phyloP scores from a whole-genome alignment of 148 eudicot species.

The Selenicereus undatus region DNA sequence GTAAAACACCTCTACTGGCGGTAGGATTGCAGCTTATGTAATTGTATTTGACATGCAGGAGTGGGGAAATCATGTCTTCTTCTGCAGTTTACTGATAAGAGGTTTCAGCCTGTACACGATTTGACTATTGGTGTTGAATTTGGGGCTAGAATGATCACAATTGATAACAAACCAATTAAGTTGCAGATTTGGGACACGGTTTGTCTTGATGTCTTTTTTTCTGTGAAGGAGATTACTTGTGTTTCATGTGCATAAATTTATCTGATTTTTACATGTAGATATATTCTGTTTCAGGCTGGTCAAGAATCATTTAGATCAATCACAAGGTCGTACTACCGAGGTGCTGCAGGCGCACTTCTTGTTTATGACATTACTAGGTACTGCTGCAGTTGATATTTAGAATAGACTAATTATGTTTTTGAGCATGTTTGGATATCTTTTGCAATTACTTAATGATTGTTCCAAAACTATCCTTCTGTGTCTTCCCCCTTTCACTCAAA shows the following conservation, averaged over 20 bases:
- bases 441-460: no score
- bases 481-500: neutral
- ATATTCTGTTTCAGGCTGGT: constrained; percentile 39
- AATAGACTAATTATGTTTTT: neutral
- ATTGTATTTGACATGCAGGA: constrained; percentile 31
- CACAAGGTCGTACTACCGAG: constrained; percentile 42
- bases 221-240: neutral
- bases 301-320: constrained; percentile 48
- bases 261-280: neutral
- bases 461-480: neutral
- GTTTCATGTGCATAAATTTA: neutral
- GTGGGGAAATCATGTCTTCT: constrained; percentile 49
- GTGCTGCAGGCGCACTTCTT: constrained; percentile 49
- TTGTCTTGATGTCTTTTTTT: constrained; percentile 2
- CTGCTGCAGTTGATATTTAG: neutral
- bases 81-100: constrained; percentile 45
- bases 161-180: constrained; percentile 44
- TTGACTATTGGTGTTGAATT: constrained; percentile 48
- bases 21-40: neutral
- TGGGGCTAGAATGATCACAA: constrained; percentile 48
- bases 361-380: constrained; percentile 49
- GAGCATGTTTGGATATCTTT: neutral
- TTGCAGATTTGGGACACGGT: constrained; percentile 49
- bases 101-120: constrained; percentile 47
- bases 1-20: neutral